A percentile compares a stretch with the other conserved stretches of the same genome.
Evolutionary conservation across 2,329 filamentous ascomycete species (phyloP).

Genomic region (Diaporthe helianthi): DNA sequence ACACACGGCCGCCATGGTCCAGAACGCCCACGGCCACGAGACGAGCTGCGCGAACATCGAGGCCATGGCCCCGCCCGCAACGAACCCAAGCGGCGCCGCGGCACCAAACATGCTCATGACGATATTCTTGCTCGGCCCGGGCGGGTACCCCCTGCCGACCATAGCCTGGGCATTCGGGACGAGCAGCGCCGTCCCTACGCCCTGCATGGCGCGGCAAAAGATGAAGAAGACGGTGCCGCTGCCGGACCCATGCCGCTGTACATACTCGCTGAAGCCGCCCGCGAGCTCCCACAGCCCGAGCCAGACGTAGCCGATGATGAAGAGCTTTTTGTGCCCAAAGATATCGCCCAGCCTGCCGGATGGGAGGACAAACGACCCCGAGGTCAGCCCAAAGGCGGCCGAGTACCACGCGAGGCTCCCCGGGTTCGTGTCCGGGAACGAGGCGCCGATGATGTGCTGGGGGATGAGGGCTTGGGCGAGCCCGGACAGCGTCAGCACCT

Average conservation of each 20-base stretch:
- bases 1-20: conserved; percentile 21
- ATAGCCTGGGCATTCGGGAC: conserved; percentile 33
- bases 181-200: conserved; percentile 32
- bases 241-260: not conserved
- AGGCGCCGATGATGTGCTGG: conserved; percentile 54
- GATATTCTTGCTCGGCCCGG: conserved; percentile 28
- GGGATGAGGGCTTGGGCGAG: conserved; percentile 57
- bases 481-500: conserved; percentile 56
- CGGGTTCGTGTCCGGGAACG: conserved; percentile 51
- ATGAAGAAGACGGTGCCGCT: conserved; percentile 21
- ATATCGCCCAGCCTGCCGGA: conserved; percentile 34
- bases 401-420: conserved; percentile 46
- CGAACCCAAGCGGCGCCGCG: conserved; percentile 32
- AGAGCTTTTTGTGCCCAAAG: conserved; percentile 33
- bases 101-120: conserved; percentile 32
- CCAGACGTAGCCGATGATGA: conserved; percentile 28
- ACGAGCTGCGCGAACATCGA: conserved; percentile 14
- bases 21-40: conserved; percentile 24
- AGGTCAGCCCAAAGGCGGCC: conserved; percentile 33
- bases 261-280: conserved; percentile 14
- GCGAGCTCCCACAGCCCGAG: conserved; percentile 32
- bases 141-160: conserved; percentile 25
- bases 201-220: conserved; percentile 31
- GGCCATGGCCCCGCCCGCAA: conserved; percentile 16
- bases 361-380: conserved; percentile 32